Evolutionary conservation across 768 basidiomycete species (phyloP).

Genomic region (Scleroderma citrinum): DNA sequence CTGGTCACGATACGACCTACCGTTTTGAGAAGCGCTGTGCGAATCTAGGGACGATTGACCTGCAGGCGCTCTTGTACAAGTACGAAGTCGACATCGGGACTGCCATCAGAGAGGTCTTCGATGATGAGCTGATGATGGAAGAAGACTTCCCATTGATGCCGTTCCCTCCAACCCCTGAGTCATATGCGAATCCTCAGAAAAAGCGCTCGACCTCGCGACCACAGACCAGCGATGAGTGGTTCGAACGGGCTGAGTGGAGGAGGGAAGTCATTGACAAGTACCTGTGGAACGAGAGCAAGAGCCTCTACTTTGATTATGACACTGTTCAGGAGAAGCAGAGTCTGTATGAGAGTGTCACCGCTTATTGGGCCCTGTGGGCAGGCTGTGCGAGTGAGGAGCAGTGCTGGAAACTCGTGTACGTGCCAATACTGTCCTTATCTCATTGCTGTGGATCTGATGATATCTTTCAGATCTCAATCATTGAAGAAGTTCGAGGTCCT

Average conservation of each 20-base stretch:
- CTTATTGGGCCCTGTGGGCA: slow-evolving; percentile 96
- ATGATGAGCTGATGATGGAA: slow-evolving; percentile 85
- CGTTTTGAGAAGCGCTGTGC: slow-evolving; percentile 97
- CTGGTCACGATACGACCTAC: slow-evolving; percentile 94
- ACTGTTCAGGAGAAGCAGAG: slow-evolving; percentile 87
- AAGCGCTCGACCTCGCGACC: slow-evolving; percentile 52
- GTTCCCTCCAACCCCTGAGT: slow-evolving; percentile 77
- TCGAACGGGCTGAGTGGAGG: slow-evolving; percentile 79
- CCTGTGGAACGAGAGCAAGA: slow-evolving; percentile 95
- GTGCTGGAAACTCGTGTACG: slow-evolving; percentile 88
- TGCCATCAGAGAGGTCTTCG: slow-evolving; percentile 92
- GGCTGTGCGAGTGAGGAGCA: slow-evolving; percentile 97
- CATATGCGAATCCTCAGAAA: slow-evolving; percentile 57
- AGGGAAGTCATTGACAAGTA: slow-evolving; percentile 85
- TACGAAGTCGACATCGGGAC: slow-evolving; percentile 99
- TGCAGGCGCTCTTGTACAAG: slow-evolving; percentile 95
- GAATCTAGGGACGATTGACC: slow-evolving; percentile 92
- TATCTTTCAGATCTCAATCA: slow-evolving; percentile 58
- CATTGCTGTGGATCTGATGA: slow-evolving; percentile 12
- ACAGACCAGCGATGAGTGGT: slow-evolving; percentile 89
- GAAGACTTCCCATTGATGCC: slow-evolving; percentile 89
- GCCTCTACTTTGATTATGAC: slow-evolving; percentile 95
- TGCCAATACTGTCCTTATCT: slow-evolving; percentile 16
- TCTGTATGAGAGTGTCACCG: slow-evolving; percentile 94
- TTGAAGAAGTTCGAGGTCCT: slow-evolving; percentile 95